A percentile compares a stretch with the other conserved stretches of the same genome.
Conservation (phyloP, 139 green algal species). For the Micromonas commoda region DNA sequence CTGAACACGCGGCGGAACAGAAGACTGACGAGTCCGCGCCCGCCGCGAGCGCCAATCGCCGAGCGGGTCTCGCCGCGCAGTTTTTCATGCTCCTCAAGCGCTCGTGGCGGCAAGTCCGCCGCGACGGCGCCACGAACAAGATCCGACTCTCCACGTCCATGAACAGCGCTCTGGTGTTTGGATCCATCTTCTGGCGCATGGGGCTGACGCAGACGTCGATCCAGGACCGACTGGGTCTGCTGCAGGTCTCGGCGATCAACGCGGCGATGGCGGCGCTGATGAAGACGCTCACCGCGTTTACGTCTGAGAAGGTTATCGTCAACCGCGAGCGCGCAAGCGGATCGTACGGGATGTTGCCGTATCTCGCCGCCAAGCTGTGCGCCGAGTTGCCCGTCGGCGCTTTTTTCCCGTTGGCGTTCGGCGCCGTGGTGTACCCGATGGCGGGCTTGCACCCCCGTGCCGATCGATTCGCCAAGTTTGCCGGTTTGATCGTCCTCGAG, state of each 20-base stretch:
- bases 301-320: constrained; percentile 27
- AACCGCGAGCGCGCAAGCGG: constrained; percentile 28
- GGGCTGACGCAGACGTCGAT: constrained; percentile 43
- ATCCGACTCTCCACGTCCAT: constrained; percentile 29
- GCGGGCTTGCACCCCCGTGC: constrained; percentile 11
- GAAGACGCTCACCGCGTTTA: constrained; percentile 19
- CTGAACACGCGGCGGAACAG: not conserved
- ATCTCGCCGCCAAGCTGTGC: constrained; percentile 21
- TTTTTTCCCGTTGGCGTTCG: constrained; percentile 23
- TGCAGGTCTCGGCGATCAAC: constrained; percentile 46
- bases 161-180: constrained; percentile 42
- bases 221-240: constrained; percentile 54
- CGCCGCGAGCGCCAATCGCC: not conserved
- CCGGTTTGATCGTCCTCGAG: constrained; percentile 16
- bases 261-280: constrained; percentile 25
- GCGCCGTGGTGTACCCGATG: constrained; percentile 31
- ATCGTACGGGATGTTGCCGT: constrained; percentile 29
- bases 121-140: constrained; percentile 31
- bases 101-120: constrained; percentile 26
- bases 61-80: constrained; percentile 3
- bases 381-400: constrained; percentile 22
- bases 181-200: constrained; percentile 43
- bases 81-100: constrained; percentile 33
- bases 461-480: constrained; percentile 8
- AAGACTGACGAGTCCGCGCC: not conserved